Conservation (phyloP, 2,329 filamentous ascomycete species). For the Magnaporthales sp. region DNA sequence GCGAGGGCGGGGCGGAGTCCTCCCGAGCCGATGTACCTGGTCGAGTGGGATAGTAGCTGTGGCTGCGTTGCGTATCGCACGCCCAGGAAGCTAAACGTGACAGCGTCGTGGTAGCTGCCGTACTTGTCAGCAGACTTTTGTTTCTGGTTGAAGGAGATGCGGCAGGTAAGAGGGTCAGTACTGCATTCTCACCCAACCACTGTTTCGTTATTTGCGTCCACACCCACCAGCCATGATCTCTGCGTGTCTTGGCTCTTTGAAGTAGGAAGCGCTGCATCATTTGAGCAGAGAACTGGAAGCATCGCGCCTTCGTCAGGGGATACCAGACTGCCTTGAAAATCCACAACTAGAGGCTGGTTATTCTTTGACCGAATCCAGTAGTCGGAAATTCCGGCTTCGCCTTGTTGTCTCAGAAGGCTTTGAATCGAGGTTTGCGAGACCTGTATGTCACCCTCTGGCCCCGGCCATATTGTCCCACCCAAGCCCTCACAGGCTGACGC, state of each 20-base stretch:
- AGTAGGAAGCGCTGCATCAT: constrained; percentile 31
- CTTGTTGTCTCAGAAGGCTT: too few relatives aligned
- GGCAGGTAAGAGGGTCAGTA: not conserved
- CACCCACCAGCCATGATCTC: constrained; percentile 25
- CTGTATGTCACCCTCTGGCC: not conserved
- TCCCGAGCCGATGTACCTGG: constrained; percentile 25
- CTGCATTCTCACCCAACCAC: constrained; percentile 13
- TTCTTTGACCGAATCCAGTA: not conserved
- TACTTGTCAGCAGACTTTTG: not conserved
- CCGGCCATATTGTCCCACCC: not conserved
- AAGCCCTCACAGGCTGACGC: not conserved
- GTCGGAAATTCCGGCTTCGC: not conserved
- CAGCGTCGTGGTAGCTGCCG: constrained; percentile 29
- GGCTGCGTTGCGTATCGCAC: constrained; percentile 36
- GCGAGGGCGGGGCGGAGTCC: constrained; percentile 22
- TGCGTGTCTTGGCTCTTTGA: constrained; percentile 20
- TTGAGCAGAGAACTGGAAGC: constrained; percentile 31
- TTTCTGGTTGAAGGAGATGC: too few relatives aligned
- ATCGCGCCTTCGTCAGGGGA: constrained; percentile 8
- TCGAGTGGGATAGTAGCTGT: constrained; percentile 34
- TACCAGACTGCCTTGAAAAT: constrained; percentile 16
- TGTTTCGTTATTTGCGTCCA: constrained; percentile 28
- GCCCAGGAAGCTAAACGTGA: constrained; percentile 41
- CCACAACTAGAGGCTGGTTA: constrained; percentile 14
- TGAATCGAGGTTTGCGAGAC: not conserved